Evolutionary conservation across 2,329 filamentous ascomycete genomes (phyloP).

Genomic region (Fusarium odoratissimum): DNA sequence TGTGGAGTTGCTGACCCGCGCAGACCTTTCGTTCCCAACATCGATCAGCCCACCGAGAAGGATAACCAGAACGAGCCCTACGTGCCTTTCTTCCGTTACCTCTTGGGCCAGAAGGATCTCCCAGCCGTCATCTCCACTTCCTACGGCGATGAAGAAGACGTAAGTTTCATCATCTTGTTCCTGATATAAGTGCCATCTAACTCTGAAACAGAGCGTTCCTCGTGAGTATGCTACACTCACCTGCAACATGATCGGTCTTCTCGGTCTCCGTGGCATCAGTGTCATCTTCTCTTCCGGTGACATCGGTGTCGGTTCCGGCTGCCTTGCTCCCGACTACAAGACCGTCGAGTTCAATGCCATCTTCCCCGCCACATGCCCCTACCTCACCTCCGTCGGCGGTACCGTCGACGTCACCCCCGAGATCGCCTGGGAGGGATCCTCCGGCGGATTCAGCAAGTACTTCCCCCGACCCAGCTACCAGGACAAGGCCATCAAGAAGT

Average conservation of each 20-base stretch:
- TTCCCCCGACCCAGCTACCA: constrained; percentile 62
- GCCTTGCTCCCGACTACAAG: constrained; percentile 25
- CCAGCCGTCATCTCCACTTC: constrained; percentile 21
- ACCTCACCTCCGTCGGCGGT: constrained; percentile 64
- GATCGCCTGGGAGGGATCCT: constrained; percentile 56
- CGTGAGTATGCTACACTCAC: constrained; percentile 22
- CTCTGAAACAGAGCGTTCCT: background rate
- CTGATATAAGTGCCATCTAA: background rate
- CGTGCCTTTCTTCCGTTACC: constrained; percentile 19
- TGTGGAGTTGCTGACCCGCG: rapidly evolving
- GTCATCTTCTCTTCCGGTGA: constrained; percentile 57
- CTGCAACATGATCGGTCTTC: constrained; percentile 24
- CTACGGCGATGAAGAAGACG: constrained; percentile 25
- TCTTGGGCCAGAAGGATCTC: constrained; percentile 10
- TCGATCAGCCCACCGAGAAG: constrained; percentile 19
- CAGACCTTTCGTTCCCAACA: constrained; percentile 25
- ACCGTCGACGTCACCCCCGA: constrained; percentile 62
- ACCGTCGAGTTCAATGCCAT: constrained; percentile 52
- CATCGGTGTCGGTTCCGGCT: constrained; percentile 36
- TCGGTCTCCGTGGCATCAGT: constrained; percentile 18
- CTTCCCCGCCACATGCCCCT: constrained; percentile 55
- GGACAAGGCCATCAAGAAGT: constrained; percentile 52
- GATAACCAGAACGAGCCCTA: constrained; percentile 30
- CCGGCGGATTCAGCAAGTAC: constrained; percentile 62
- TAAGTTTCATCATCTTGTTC: background rate